These are phyloP conservation scores for Backusella circina DNA, from an alignment of 192 early-diverging fungal genomes.

Conservation along the genomic window DNA sequence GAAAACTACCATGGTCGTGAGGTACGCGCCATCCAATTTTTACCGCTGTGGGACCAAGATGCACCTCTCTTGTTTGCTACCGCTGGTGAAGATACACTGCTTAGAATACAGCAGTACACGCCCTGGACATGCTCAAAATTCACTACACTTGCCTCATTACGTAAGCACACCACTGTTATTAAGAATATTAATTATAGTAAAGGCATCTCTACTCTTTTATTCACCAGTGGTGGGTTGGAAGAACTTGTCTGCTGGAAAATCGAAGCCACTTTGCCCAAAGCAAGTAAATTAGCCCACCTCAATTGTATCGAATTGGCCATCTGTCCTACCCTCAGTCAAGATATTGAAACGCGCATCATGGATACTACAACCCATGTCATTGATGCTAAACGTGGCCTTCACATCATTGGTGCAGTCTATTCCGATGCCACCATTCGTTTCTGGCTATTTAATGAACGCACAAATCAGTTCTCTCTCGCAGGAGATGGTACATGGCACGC, in stretches of 20 bases:
- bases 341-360: slow-evolving; percentile 74
- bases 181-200: slow-evolving; percentile 39
- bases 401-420: slow-evolving; percentile 65
- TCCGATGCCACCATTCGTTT: slow-evolving; percentile 66
- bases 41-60: slow-evolving; percentile 12
- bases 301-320: slow-evolving; percentile 44
- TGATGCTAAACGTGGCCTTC: slow-evolving; percentile 20
- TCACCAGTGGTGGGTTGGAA: slow-evolving; percentile 62
- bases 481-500: slow-evolving; percentile 48
- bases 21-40: slow-evolving; percentile 47
- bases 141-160: slow-evolving; percentile 20
- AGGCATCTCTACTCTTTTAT: slow-evolving; percentile 40
- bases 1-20: slow-evolving; percentile 62
- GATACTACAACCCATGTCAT: slow-evolving; percentile 50
- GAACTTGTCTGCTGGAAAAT: slow-evolving; percentile 66
- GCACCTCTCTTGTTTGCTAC: slow-evolving; percentile 49
- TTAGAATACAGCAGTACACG: slow-evolving; percentile 54
- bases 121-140: neutral
- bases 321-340: slow-evolving; percentile 43
- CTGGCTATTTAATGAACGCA: slow-evolving; percentile 57
- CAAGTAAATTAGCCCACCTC: slow-evolving; percentile 19
- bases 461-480: slow-evolving; percentile 44
- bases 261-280: slow-evolving; percentile 16
- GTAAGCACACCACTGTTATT: slow-evolving; percentile 56
- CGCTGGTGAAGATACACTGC: slow-evolving; percentile 52